Conservation (phyloP, 75 land plant genomes). For the Selaginella tamariscina region DNA sequence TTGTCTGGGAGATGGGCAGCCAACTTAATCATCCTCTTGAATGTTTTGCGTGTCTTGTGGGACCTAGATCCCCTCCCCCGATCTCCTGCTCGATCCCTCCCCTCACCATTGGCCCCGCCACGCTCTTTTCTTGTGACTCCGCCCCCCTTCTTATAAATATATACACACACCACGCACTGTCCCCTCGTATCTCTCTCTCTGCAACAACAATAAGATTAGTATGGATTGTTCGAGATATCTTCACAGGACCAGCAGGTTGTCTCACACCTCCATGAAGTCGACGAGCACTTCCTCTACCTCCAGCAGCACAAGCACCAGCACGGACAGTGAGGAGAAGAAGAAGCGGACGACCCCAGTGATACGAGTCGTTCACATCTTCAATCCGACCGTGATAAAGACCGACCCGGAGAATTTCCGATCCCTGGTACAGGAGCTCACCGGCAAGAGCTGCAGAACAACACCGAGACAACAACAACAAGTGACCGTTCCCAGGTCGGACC, state of each 20-base stretch:
- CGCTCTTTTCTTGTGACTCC: constrained; percentile 3
- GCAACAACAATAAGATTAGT: too few relatives aligned
- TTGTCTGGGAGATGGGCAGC: not conserved
- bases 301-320: not conserved
- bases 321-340: not conserved
- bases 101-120: not conserved
- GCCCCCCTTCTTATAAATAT: too few relatives aligned
- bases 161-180: too few relatives aligned
- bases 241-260: not conserved
- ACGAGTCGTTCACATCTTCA: constrained; percentile 69
- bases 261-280: not conserved
- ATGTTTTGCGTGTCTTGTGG: constrained; percentile 3
- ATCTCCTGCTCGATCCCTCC: not conserved
- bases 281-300: not conserved
- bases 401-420: constrained; percentile 63
- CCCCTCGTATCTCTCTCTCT: too few relatives aligned
- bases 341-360: constrained; percentile 4
- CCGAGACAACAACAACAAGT: not conserved
- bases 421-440: constrained; percentile 74
- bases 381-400: constrained; percentile 71
- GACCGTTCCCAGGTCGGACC: not conserved
- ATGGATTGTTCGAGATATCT: not conserved
- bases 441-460: constrained; percentile 17
- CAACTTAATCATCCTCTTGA: not conserved
- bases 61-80: not conserved